Conservation (phyloP, 805 yeast genomes). For the Candida michaelii region DNA sequence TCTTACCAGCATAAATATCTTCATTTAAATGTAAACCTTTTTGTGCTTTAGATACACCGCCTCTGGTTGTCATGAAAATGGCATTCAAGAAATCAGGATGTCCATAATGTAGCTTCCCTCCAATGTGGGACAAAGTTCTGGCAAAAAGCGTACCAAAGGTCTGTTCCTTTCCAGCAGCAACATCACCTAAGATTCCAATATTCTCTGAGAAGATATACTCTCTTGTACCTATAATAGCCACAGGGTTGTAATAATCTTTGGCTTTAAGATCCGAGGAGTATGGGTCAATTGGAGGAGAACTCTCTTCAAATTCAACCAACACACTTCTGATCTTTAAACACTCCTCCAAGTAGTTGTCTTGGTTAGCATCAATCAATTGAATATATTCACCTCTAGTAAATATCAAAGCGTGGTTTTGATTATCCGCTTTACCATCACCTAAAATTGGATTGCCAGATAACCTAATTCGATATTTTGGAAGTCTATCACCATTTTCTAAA, state of each 20-base stretch:
- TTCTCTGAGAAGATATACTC: constrained; percentile 86
- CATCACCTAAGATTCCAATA: constrained; percentile 83
- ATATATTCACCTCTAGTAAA: constrained; percentile 84
- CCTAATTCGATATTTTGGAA: constrained; percentile 60
- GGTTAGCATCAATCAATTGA: constrained; percentile 84
- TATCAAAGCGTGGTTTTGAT: constrained; percentile 77
- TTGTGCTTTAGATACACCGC: constrained; percentile 87
- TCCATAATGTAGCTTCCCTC: constrained; percentile 85
- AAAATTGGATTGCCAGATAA: constrained; percentile 81
- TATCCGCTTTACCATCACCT: constrained; percentile 89
- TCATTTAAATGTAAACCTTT: constrained; percentile 83
- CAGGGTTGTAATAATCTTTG: constrained; percentile 44
- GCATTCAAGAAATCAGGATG: constrained; percentile 84
- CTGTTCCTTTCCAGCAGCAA: constrained; percentile 90
- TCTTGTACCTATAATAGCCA: constrained; percentile 84
- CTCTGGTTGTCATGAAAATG: constrained; percentile 78
- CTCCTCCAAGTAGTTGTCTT: constrained; percentile 83
- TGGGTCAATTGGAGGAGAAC: constrained; percentile 45
- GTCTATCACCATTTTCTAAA: constrained; percentile 48
- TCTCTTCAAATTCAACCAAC: constrained; percentile 80
- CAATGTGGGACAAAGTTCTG: constrained; percentile 79
- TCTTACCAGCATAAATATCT: constrained; percentile 90
- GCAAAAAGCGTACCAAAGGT: constrained; percentile 85
- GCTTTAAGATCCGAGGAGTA: constrained; percentile 20
- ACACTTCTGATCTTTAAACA: constrained; percentile 81